phyloP scores from a whole-genome alignment of 2,329 filamentous ascomycete genomes.

The Pseudonectria foliicola region DNA sequence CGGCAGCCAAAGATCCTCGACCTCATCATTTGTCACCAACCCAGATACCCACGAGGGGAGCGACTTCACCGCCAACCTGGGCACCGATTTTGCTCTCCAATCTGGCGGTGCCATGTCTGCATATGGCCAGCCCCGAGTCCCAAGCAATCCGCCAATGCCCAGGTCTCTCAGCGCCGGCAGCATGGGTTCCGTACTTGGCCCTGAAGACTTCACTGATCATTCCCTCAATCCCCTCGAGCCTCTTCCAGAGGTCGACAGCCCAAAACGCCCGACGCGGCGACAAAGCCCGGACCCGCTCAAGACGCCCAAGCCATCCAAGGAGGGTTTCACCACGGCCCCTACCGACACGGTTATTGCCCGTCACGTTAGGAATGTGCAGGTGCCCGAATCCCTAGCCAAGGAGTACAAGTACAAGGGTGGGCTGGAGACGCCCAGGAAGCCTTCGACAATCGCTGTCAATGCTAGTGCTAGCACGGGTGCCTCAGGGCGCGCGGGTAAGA shows the following conservation, averaged over 20 bases:
- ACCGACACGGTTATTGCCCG: conserved; percentile 85
- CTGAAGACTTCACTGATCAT: conserved; percentile 48
- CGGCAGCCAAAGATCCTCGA: conserved; percentile 52
- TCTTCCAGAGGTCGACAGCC: conserved; percentile 41
- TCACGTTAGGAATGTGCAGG: conserved; percentile 82
- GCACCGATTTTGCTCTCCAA: conserved; percentile 74
- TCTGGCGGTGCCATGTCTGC: conserved; percentile 67
- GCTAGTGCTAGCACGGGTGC: conserved; percentile 25
- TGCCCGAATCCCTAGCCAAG: conserved; percentile 79
- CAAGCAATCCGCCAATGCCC: conserved; percentile 50
- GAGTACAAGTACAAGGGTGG: conserved; percentile 76
- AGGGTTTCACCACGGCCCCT: conserved; percentile 51
- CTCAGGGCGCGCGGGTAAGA: conserved; percentile 52
- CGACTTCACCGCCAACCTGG: conserved; percentile 60
- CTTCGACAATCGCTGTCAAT: conserved; percentile 37
- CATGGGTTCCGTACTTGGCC: conserved; percentile 63
- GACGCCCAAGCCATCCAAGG: conserved; percentile 60
- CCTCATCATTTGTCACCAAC: conserved; percentile 51
- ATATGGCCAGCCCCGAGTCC: conserved; percentile 40
- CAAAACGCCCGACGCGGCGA: conserved; percentile 27
- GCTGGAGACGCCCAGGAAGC: conserved; percentile 50
- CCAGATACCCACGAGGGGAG: conserved; percentile 55
- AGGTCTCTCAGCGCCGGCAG: conserved; percentile 83
- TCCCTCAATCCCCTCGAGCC: conserved; percentile 40
- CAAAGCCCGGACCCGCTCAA: conserved; percentile 41